phyloP scores from a whole-genome alignment of 2,329 filamentous ascomycete genomes.

The Epichloe coenophiala region DNA sequence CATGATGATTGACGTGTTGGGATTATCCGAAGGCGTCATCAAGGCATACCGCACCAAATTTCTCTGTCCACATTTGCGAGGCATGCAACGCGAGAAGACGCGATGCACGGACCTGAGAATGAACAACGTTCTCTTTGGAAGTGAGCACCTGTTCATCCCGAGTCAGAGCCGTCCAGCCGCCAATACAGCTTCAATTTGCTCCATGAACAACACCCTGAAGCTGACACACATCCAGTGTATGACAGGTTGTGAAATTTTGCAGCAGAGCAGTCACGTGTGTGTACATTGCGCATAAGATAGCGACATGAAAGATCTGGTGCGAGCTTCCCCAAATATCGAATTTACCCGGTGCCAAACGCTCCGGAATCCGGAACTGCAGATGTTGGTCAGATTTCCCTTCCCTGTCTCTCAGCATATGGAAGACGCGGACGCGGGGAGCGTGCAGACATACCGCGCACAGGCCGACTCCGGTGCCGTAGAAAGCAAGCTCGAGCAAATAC shows the following conservation, averaged over 20 bases:
- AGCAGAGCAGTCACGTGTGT: conserved; percentile 8
- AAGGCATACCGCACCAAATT: no score
- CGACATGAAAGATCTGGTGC: conserved; percentile 81
- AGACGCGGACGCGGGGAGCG: conserved; percentile 3
- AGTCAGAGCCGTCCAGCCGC: neutral
- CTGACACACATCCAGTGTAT: conserved; percentile 8
- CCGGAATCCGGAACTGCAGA: conserved; percentile 55
- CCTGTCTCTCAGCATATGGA: neutral
- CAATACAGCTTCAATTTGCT: neutral
- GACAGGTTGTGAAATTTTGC: conserved; percentile 9
- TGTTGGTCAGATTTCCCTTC: neutral
- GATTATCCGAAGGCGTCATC: no score
- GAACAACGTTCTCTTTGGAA: neutral
- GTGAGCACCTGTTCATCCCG: neutral
- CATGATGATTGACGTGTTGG: no score
- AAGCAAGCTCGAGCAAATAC: conserved; percentile 8
- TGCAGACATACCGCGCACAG: conserved; percentile 55
- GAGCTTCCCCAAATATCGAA: conserved; percentile 81
- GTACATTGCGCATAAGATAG: conserved; percentile 9
- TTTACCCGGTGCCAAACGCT: conserved; percentile 56
- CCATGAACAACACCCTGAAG: conserved; percentile 4
- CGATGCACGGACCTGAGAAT: no score
- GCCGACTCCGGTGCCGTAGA: conserved; percentile 41
- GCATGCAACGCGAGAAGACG: no score
- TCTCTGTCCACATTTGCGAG: no score